phyloP scores from a whole-genome alignment of 2,329 filamentous ascomycete genomes.

The Diaporthe citriasiana region DNA sequence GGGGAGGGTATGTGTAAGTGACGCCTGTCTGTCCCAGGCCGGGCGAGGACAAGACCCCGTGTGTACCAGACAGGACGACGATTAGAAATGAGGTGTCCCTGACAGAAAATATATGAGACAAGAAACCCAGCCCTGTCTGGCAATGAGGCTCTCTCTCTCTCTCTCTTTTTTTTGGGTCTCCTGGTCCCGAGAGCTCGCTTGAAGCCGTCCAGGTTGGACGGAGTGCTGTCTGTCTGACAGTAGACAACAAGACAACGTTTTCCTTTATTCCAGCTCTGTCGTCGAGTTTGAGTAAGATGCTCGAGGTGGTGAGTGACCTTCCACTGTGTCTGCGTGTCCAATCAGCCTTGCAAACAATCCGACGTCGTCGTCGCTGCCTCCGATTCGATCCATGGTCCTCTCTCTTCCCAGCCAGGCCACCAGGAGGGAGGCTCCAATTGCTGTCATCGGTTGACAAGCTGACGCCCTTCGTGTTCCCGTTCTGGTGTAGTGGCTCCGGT shows the following conservation, averaged over 20 bases:
- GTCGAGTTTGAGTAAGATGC: constrained; percentile 7
- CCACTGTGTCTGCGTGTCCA: constrained; percentile 4
- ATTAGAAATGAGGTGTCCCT: constrained; percentile 31
- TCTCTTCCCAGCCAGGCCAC: background rate
- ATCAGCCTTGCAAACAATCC: constrained; percentile 31
- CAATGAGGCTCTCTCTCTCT: background rate
- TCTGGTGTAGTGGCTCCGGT: constrained; percentile 31
- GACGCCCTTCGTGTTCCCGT: constrained; percentile 34
- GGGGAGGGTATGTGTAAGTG: background rate
- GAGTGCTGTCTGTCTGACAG: constrained; percentile 4
- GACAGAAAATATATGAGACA: constrained; percentile 20
- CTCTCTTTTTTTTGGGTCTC: background rate
- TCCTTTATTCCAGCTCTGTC: constrained; percentile 32
- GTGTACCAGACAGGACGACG: background rate
- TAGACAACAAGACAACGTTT: constrained; percentile 26
- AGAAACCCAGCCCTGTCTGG: background rate
- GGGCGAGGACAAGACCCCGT: constrained; percentile 9
- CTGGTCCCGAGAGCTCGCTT: constrained; percentile 5
- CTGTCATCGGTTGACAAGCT: constrained; percentile 35
- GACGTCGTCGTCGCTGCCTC: constrained; percentile 37
- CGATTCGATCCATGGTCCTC: constrained; percentile 29
- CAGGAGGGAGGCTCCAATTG: constrained; percentile 12
- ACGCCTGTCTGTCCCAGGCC: constrained; percentile 11
- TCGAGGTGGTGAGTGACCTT: constrained; percentile 12
- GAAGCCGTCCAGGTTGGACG: constrained; percentile 10